These are phyloP conservation scores for Coelastrella sp. DNA, from an alignment of 139 green algal species.

Conservation along the genomic window DNA sequence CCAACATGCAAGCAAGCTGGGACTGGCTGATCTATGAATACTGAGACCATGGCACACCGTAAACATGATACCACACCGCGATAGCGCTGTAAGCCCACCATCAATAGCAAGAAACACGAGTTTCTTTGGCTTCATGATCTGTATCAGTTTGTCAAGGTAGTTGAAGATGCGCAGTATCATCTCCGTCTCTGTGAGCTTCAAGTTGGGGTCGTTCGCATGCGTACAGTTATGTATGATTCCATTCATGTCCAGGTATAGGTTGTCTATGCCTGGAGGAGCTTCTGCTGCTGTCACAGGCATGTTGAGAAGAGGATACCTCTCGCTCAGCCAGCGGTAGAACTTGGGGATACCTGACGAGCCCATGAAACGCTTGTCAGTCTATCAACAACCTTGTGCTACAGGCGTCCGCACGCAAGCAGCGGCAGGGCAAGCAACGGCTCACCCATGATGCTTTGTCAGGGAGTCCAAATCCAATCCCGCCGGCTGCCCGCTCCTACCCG, in stretches of 20 bases:
- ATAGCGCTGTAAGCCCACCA: conserved; percentile 60
- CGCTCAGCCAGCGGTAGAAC: conserved; percentile 96
- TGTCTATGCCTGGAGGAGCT: conserved; percentile 82
- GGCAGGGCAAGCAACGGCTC: not conserved
- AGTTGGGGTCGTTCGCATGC: conserved; percentile 86
- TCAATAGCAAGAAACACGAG: conserved; percentile 98
- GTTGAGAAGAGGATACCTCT: conserved; percentile 96
- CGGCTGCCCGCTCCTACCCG: not conserved
- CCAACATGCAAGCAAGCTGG: too few species aligned
- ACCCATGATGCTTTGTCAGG: not conserved
- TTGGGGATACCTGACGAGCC: conserved; percentile 91
- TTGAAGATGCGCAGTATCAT: conserved; percentile 93
- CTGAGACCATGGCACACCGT: too few species aligned
- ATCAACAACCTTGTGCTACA: too few species aligned
- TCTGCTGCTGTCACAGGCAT: conserved; percentile 80
- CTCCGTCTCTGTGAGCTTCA: conserved; percentile 87
- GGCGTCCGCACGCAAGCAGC: too few species aligned
- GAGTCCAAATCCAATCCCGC: not conserved
- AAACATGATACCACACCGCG: too few species aligned
- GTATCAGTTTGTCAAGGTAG: conserved; percentile 94
- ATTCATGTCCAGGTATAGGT: conserved; percentile 98
- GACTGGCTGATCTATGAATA: too few species aligned
- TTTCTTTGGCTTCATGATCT: conserved; percentile 89
- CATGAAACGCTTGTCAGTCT: too few species aligned
- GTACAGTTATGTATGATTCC: conserved; percentile 98